Base-by-base conservation (phyloP, 1,284 basidiomycete genomes). In the Sphagnurus paluster region DNA sequence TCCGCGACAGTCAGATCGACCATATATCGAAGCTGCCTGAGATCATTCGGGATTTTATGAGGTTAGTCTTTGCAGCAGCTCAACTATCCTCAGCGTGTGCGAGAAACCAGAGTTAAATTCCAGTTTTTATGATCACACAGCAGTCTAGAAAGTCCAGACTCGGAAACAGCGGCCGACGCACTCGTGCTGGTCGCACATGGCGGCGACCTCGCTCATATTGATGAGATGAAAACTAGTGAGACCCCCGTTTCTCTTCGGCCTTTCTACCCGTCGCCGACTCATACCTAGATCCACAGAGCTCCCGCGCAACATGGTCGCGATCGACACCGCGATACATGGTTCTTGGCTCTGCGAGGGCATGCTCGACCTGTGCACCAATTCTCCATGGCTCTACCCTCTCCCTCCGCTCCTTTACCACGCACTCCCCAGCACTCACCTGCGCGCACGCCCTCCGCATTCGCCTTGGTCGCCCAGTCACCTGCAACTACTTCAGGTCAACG, bases 131-230 rank as follows among this genome's bases (percentile, higher is more conserved):
- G n/a, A n/a, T n/a, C n/a, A n/a, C n/a, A n/a, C 65, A 87, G 84
- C 63, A 84, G 82, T 52, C 76, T 93, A 16, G 74, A 82, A 1
- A 87, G 82, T 44, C 90, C 91, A 0, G 90, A 92, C 58, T 84
- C 82, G 4, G 90, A 93, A 56, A 83, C 77, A 2, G 64, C 73
- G 0, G 61, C 85, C 25, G 93, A 93, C 61, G 75, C 73, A 5
- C 80, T 93, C 32, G 81, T 93, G 19, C 71, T 93, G 3, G 76
- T 93, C n/a, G 81, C 75, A 1, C 81, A 90, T 53, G 86, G 87
- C 34, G 72, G 73, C 4, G 75, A 82, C 51, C 63, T 88, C 13
- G 68, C 76, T 20, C 73, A 78, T 13, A 67, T 90, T 32, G 82
- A 87, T 45, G 85, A 88, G 39, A 80, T 89, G 75, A 82, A 80